A percentile compares a stretch with the other conserved stretches of the same genome.
These are phyloP conservation scores for Termitomyces sp. DNA, from an alignment of 768 basidiomycete genomes.

Conservation along the genomic window DNA sequence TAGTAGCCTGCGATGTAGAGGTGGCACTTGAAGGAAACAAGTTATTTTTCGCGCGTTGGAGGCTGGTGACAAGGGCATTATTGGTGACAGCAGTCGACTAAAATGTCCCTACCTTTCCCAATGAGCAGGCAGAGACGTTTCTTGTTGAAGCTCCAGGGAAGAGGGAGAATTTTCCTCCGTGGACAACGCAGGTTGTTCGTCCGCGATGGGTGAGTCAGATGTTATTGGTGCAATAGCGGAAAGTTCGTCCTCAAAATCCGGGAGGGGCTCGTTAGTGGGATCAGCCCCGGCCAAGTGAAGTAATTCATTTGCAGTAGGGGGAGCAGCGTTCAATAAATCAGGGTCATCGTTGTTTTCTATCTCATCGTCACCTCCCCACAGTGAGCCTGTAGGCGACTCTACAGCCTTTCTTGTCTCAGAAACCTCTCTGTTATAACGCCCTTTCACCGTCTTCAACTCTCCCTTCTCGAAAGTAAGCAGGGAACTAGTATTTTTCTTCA, in stretches of 20 bases:
- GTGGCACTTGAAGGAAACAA: slow-evolving; percentile 37
- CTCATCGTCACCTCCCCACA: slow-evolving; percentile 12
- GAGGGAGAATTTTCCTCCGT: neutral
- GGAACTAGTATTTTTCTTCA: slow-evolving; percentile 40
- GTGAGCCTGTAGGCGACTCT: slow-evolving; percentile 1
- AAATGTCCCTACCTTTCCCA: slow-evolving; percentile 22
- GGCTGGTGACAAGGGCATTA: slow-evolving; percentile 21
- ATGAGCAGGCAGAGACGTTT: slow-evolving; percentile 6
- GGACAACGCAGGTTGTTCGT: neutral
- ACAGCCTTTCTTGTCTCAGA: neutral
- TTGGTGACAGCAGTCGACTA: neutral
- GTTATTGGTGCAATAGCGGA: neutral
- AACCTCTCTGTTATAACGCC: slow-evolving; percentile 25
- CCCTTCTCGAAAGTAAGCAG: slow-evolving; percentile 52
- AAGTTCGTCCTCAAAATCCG: slow-evolving; percentile 50
- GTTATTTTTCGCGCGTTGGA: slow-evolving; percentile 38
- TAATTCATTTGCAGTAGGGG: slow-evolving; percentile 40
- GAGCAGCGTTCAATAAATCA: slow-evolving; percentile 2
- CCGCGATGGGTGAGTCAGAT: neutral
- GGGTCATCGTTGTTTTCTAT: slow-evolving; percentile 10
- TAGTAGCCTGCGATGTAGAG: slow-evolving; percentile 10
- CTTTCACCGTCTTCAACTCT: slow-evolving; percentile 43
- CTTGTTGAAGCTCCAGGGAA: slow-evolving; percentile 2
- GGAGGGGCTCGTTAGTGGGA: slow-evolving; percentile 31
- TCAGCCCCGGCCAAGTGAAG: slow-evolving; percentile 47